Evolutionary conservation across 805 yeast species (phyloP), one percentile per base, ranked within the genome.

Genomic region (Candida insectorum): DNA sequence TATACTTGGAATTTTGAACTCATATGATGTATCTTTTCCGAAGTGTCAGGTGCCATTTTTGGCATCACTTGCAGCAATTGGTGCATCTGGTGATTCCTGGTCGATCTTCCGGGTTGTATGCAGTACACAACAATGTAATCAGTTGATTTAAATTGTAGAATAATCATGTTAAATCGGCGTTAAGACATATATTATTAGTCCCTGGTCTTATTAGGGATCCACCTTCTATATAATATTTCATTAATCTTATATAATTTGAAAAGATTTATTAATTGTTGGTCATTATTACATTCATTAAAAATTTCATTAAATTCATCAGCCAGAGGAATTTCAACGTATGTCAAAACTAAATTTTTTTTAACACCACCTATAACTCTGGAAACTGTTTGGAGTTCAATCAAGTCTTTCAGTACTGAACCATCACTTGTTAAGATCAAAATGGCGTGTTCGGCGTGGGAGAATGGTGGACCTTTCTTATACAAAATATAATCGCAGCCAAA

Each of bases 401-500:
- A 52, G 66, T 69, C 73, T 76, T 78, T 38, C 57, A 68, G 22
- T 52, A 58, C 59, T 21, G 53, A 40, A 0, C 49, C 45, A 15
- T 56, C 60, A 27, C 62, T 57, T 1, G 73, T 68, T 17, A 77
- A 38, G 5, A 84, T 62, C 28, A 73, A 51, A 3, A 86, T 62
- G 5, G 91, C 85, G 55, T 77, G 85, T 52, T 88, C 95, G 0
- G 98, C 97, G 54, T 93, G 99, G 31, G 82, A 78, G 54, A 89
- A 87, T 2, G 97, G 97, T 6, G 97, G 98, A 0, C 99, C 99
- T 37, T 91, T 68, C 34, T 81, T 77, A 56, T 93, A 93, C 4
- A 93, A 65, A 6, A 93, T 60, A 56, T 66, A 82, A 48, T 89
- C 94, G n/a, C 85, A 74, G 2, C 96, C 96, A 56, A 93, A 93